Evolutionary conservation across 768 basidiomycete genomes (phyloP).

Genomic region (Lactifluus echinatus): DNA sequence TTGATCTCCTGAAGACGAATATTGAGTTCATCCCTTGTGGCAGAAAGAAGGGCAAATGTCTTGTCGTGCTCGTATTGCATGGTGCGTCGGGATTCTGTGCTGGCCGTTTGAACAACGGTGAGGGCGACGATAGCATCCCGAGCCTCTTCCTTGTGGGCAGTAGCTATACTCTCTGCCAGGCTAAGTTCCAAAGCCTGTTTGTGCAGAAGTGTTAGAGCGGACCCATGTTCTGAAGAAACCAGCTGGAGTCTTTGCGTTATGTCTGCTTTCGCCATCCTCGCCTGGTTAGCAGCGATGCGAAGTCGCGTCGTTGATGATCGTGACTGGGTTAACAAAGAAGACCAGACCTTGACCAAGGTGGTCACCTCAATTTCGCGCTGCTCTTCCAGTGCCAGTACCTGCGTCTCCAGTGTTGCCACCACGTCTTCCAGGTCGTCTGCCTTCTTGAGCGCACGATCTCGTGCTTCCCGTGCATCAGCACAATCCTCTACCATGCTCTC

Average conservation of each 20-base stretch:
- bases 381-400: conserved; percentile 22
- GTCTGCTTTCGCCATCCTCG: not conserved
- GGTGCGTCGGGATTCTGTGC: not conserved
- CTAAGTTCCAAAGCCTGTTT: conserved; percentile 1
- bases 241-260: not conserved
- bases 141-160: not conserved
- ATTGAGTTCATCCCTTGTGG: conserved; percentile 9
- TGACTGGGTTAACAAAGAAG: conserved; percentile 13
- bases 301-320: not conserved
- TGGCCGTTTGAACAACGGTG: conserved; percentile 4
- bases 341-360: conserved; percentile 23
- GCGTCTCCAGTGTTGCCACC: conserved; percentile 37
- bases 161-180: not conserved
- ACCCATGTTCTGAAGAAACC: not conserved
- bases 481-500: conserved; percentile 82
- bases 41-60: conserved; percentile 13
- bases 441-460: conserved; percentile 51
- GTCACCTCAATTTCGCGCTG: conserved; percentile 23
- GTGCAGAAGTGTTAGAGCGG: not conserved
- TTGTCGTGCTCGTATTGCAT: conserved; percentile 3
- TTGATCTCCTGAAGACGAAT: conserved; percentile 7
- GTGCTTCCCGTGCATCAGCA: conserved; percentile 61
- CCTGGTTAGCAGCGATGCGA: not conserved
- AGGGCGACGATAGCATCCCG: conserved; percentile 7
- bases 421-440: conserved; percentile 58